phyloP scores from a whole-genome alignment of 495 filamentous ascomycete genomes.

The Penicillium subrubescens region DNA sequence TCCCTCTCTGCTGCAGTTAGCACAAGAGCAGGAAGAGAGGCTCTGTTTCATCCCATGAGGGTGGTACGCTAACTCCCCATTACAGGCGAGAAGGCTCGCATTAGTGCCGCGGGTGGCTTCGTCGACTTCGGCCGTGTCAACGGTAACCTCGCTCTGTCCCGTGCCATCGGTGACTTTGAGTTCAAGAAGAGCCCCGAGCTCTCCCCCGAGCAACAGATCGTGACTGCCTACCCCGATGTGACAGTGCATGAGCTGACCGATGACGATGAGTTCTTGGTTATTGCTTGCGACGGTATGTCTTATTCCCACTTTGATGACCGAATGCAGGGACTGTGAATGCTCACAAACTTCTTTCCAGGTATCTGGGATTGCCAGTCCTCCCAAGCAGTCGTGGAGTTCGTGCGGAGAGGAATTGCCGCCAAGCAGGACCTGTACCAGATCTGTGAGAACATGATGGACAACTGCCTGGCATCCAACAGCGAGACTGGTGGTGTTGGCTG shows the following conservation, averaged over 20 bases:
- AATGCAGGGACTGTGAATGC: not conserved
- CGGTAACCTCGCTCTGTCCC: slow-evolving; percentile 95
- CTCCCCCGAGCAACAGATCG: slow-evolving; percentile 94
- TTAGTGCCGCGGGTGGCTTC: slow-evolving; percentile 93
- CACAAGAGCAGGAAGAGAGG: not conserved
- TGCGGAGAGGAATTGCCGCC: slow-evolving; percentile 90
- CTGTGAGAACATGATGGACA: slow-evolving; percentile 99
- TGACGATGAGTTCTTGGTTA: slow-evolving; percentile 95
- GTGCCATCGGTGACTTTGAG: slow-evolving; percentile 98
- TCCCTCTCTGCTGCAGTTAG: not conserved
- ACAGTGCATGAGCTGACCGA: slow-evolving; percentile 84
- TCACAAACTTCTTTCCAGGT: slow-evolving; percentile 52
- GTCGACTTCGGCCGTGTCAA: slow-evolving; percentile 99
- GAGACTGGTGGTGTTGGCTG: slow-evolving; percentile 98
- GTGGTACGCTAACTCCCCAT: slow-evolving; percentile 19
- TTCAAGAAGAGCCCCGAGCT: slow-evolving; percentile 99
- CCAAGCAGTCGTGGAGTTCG: slow-evolving; percentile 95
- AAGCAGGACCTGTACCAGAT: slow-evolving; percentile 92
- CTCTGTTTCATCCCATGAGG: slow-evolving; percentile 1
- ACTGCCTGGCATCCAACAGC: slow-evolving; percentile 94
- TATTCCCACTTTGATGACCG: not conserved
- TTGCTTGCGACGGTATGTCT: slow-evolving; percentile 90
- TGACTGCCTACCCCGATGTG: slow-evolving; percentile 95
- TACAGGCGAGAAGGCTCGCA: slow-evolving; percentile 91
- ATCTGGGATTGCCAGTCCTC: slow-evolving; percentile 99